These are phyloP conservation scores for Candida nemodendra DNA, from an alignment of 805 yeast genomes.

Conservation along the genomic window DNA sequence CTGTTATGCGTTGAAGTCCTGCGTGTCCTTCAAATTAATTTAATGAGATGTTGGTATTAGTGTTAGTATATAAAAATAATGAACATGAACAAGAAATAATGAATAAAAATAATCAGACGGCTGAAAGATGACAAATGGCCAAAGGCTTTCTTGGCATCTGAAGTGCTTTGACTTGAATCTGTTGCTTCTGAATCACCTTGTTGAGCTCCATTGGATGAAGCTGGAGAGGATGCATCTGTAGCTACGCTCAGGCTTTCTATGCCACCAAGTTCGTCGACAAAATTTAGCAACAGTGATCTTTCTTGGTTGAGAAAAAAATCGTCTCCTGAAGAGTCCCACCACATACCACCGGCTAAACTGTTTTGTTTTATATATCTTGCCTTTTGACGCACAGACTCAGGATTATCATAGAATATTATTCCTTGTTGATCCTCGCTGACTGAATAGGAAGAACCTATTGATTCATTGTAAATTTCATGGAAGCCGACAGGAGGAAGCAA, in stretches of 20 bases:
- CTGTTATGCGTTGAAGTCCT: too few species aligned
- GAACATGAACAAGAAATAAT: not conserved
- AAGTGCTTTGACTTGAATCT: not conserved
- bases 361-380: constrained; percentile 52
- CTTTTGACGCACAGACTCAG: constrained; percentile 50
- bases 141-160: not conserved
- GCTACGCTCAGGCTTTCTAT: constrained; percentile 2
- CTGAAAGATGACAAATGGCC: too few species aligned
- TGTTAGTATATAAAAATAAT: too few species aligned
- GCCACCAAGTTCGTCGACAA: constrained; percentile 41
- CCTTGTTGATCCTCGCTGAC: constrained; percentile 37
- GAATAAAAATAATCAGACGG: not conserved
- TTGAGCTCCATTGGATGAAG: constrained; percentile 7
- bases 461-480: constrained; percentile 50
- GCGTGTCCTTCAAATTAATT: too few species aligned
- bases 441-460: constrained; percentile 54
- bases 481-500: constrained; percentile 25
- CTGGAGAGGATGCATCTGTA: not conserved
- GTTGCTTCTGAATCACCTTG: not conserved
- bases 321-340: constrained; percentile 95
- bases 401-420: constrained; percentile 68
- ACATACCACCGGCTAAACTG: constrained; percentile 79
- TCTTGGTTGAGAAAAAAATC: constrained; percentile 26
- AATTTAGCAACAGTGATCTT: constrained; percentile 44
- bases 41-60: too few species aligned